These are phyloP conservation scores for Penicillium sp. DNA, from an alignment of 2,329 filamentous ascomycete species.

Conservation along the genomic window DNA sequence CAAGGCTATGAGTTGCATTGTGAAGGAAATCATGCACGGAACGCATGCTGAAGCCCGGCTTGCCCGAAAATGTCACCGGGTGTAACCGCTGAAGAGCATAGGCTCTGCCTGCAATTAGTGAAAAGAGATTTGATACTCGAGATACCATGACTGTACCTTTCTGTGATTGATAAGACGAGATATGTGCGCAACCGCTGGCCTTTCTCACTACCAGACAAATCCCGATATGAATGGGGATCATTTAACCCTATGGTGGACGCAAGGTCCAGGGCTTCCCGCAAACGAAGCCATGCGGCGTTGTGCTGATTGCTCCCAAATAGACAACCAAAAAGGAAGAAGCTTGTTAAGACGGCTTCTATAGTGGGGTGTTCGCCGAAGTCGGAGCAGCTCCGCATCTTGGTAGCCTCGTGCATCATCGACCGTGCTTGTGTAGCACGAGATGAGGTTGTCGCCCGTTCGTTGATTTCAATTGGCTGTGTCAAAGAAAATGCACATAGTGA, in stretches of 20 bases:
- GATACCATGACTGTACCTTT: conserved; percentile 22
- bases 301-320: conserved; percentile 68
- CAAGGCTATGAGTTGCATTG: conserved; percentile 32
- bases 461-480: conserved; percentile 44
- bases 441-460: conserved; percentile 36
- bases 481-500: conserved; percentile 43
- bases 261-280: conserved; percentile 61
- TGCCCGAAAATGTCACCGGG: conserved; percentile 42
- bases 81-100: conserved; percentile 43
- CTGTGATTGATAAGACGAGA: conserved; percentile 36
- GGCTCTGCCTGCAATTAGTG: conserved; percentile 28
- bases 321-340: conserved; percentile 71
- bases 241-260: conserved; percentile 41
- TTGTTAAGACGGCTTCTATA: conserved; percentile 54
- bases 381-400: conserved; percentile 42
- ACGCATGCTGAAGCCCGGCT: conserved; percentile 38
- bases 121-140: not conserved
- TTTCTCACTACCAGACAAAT: conserved; percentile 35
- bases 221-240: conserved; percentile 37
- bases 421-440: conserved; percentile 38
- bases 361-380: conserved; percentile 42
- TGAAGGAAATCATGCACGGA: conserved; percentile 42
- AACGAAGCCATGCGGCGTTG: conserved; percentile 71
- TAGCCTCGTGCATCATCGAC: conserved; percentile 42
- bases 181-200: conserved; percentile 39